Evolutionary conservation across 441 rosid genomes (phyloP).

Genomic region (Erodium moschatum): DNA sequence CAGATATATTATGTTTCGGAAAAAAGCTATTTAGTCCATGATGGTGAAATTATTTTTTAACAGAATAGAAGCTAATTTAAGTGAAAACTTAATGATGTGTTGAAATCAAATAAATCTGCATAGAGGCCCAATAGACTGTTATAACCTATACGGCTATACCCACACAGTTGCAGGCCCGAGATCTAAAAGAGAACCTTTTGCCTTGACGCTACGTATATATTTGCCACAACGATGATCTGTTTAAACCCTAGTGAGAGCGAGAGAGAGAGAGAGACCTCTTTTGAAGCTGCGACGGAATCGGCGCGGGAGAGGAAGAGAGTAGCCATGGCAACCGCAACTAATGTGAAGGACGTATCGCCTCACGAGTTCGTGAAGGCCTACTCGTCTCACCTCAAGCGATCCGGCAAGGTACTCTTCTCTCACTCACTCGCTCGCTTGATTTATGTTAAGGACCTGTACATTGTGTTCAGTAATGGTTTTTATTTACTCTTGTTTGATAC

Average conservation of each 20-base stretch:
- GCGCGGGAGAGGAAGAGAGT: not conserved
- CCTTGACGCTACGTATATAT: not conserved
- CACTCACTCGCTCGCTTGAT: not conserved
- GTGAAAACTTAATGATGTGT: too few species aligned
- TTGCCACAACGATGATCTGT: not conserved
- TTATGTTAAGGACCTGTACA: too few species aligned
- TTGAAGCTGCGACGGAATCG: not conserved
- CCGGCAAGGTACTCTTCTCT: slow-evolving; percentile 32
- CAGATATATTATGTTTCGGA: too few species aligned
- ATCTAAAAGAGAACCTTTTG: not conserved
- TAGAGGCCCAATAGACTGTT: too few species aligned
- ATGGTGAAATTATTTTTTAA: too few species aligned
- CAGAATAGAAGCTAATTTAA: too few species aligned
- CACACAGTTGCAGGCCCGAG: too few species aligned
- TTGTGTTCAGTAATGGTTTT: not conserved
- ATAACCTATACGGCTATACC: too few species aligned
- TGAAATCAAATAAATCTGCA: too few species aligned
- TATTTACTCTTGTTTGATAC: not conserved
- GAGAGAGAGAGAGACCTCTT: not conserved
- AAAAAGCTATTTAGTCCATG: too few species aligned
- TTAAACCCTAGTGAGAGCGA: not conserved
- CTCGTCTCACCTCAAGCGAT: slow-evolving; percentile 43
- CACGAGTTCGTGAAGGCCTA: slow-evolving; percentile 46
- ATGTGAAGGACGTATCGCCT: slow-evolving; percentile 39
- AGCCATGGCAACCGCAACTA: slow-evolving; percentile 32